Evolutionary conservation across 1,139 yeast genomes (phyloP).

Genomic region (Candida labiduridarum): DNA sequence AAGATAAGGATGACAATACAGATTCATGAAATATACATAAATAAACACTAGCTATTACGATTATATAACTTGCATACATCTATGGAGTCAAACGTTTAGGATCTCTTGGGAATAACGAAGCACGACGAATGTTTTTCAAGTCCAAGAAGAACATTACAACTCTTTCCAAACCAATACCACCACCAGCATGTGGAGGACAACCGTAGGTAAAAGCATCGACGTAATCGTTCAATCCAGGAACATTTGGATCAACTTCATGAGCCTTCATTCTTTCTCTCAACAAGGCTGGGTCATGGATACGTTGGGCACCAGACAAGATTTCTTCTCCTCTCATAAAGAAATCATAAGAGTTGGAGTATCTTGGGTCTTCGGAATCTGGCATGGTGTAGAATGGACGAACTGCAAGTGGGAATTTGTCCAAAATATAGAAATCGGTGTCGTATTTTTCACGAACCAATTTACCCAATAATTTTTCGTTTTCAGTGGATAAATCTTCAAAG

Average conservation of each 20-base stretch:
- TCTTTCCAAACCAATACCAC: constrained; percentile 99
- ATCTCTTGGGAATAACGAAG: constrained; percentile 98
- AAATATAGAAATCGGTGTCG: constrained; percentile 95
- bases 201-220: constrained; percentile 92
- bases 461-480: constrained; percentile 92
- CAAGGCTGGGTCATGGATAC: constrained; percentile 90
- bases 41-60: neutral
- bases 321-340: constrained; percentile 99
- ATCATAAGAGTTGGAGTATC: constrained; percentile 93
- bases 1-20: too few species aligned
- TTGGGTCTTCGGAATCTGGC: constrained; percentile 94
- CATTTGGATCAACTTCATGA: constrained; percentile 79
- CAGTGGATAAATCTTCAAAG: constrained; percentile 88
- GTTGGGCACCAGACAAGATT: constrained; percentile 97
- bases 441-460: constrained; percentile 88
- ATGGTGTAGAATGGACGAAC: constrained; percentile 98
- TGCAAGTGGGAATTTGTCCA: constrained; percentile 96
- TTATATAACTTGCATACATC: constrained; percentile 4
- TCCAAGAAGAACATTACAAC: constrained; percentile 98
- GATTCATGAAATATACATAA: neutral
- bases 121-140: constrained; percentile 95
- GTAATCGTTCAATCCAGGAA: constrained; percentile 86
- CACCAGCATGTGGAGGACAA: constrained; percentile 99
- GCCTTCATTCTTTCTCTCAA: constrained; percentile 78
- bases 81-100: constrained; percentile 92